phyloP scores from a whole-genome alignment of 148 eudicot species.

The Rhododendron vialii region DNA sequence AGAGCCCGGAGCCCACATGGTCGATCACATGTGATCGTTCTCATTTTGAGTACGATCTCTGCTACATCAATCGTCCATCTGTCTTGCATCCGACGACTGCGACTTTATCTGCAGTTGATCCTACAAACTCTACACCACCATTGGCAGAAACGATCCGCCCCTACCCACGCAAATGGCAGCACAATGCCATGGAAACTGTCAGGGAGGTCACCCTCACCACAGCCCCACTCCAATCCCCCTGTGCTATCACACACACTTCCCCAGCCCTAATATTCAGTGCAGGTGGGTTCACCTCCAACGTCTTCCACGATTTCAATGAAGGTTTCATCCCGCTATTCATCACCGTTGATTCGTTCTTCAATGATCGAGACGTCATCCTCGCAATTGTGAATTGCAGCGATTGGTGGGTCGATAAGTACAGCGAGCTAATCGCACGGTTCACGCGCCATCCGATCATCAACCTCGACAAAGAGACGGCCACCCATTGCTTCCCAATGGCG shows the following conservation, averaged over 20 bases:
- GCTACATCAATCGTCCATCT: slow-evolving; percentile 40
- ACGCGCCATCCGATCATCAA: slow-evolving; percentile 36
- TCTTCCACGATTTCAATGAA: slow-evolving; percentile 56
- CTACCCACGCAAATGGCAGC: slow-evolving; percentile 47
- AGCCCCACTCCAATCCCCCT: slow-evolving; percentile 12
- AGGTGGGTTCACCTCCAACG: slow-evolving; percentile 46
- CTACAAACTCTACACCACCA: slow-evolving; percentile 18
- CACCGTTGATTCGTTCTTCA: slow-evolving; percentile 42
- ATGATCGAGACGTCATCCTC: slow-evolving; percentile 34
- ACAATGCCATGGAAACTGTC: slow-evolving; percentile 29
- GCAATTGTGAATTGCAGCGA: slow-evolving; percentile 35
- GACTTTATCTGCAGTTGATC: slow-evolving; percentile 30
- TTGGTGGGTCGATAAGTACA: slow-evolving; percentile 53
- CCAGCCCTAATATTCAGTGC: slow-evolving; percentile 49
- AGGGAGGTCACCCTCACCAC: slow-evolving; percentile 38
- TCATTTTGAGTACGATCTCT: slow-evolving; percentile 42
- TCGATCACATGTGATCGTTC: slow-evolving; percentile 43
- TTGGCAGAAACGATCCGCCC: slow-evolving; percentile 34
- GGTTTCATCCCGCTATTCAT: slow-evolving; percentile 47
- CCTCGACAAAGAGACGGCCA: slow-evolving; percentile 39
- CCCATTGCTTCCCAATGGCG: slow-evolving; percentile 46
- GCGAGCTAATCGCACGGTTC: slow-evolving; percentile 35
- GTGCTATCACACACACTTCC: slow-evolving; percentile 28
- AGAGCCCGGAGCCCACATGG: slow-evolving; percentile 18
- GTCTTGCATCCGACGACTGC: slow-evolving; percentile 32